Conservation (phyloP, 1,284 basidiomycete genomes). For the Ceratobasidium sp. region DNA sequence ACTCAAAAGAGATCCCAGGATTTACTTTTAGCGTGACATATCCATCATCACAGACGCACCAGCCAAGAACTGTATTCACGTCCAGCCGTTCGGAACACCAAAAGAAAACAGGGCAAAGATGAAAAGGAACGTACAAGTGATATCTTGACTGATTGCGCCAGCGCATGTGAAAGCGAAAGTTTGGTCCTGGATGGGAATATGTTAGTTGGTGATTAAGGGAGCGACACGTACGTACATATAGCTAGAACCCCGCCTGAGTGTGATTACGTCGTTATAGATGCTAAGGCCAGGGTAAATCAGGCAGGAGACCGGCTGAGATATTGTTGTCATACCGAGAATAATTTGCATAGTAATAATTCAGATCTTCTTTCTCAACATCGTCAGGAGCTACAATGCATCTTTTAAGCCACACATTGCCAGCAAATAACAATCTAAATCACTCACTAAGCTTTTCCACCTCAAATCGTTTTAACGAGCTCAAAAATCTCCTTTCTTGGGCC, state of each 20-base stretch:
- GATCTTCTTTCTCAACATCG: constrained; percentile 92
- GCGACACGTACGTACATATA: constrained; percentile 77
- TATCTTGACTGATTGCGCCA: constrained; percentile 97
- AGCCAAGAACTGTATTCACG: not conserved
- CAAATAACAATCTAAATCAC: constrained; percentile 45
- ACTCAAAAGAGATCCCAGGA: not conserved
- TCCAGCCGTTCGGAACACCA: not conserved
- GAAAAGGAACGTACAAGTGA: constrained; percentile 69
- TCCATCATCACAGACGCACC: not conserved
- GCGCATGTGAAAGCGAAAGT: constrained; percentile 91
- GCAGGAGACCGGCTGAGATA: not conserved
- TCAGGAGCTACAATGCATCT: constrained; percentile 66
- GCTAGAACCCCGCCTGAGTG: constrained; percentile 90
- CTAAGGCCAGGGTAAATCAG: constrained; percentile 56
- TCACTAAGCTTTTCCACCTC: constrained; percentile 88
- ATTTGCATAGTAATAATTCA: constrained; percentile 97
- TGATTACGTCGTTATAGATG: constrained; percentile 99
- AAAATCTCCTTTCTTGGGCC: constrained; percentile 86
- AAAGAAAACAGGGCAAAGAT: not conserved
- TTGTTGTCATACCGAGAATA: constrained; percentile 79
- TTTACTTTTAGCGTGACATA: not conserved
- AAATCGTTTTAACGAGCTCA: constrained; percentile 89
- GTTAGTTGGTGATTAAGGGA: constrained; percentile 45
- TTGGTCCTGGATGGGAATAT: constrained; percentile 76
- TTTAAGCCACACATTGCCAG: not conserved